Percentiles rank a stretch among this genome's conserved stretches.
These are phyloP conservation scores for Ceratonia siliqua DNA, from an alignment of 306 rosid species.

Conservation along the genomic window DNA sequence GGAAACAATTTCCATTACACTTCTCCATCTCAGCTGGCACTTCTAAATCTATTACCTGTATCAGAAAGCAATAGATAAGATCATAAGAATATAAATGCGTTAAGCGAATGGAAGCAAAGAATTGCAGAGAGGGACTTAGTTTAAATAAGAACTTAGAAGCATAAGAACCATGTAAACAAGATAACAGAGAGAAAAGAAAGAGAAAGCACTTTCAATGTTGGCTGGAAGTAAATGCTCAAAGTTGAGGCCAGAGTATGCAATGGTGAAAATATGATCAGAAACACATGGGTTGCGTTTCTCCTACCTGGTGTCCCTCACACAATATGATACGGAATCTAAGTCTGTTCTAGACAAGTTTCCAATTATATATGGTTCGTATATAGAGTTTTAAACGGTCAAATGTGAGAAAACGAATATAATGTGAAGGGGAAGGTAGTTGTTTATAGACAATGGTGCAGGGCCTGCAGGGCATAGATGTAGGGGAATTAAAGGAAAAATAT, in stretches of 20 bases:
- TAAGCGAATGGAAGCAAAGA: conserved; percentile 15
- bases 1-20: conserved; percentile 24
- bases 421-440: conserved; percentile 49
- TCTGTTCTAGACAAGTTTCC: conserved; percentile 9
- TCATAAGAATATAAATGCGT: background rate
- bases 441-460: conserved; percentile 37
- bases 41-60: conserved; percentile 30
- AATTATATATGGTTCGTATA: conserved; percentile 36
- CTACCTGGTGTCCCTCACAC: conserved; percentile 37
- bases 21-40: conserved; percentile 47
- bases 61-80: background rate
- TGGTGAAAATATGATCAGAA: conserved; percentile 29
- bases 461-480: background rate
- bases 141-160: background rate
- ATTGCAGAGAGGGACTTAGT: background rate
- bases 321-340: conserved; percentile 25
- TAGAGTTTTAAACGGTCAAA: background rate
- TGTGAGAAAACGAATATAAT: conserved; percentile 28
- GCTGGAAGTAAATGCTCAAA: conserved; percentile 14
- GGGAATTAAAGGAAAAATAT: background rate
- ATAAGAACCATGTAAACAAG: conserved; percentile 27
- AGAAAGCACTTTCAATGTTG: background rate
- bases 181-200: background rate
- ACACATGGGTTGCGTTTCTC: conserved; percentile 33
- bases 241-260: conserved; percentile 11